Base-by-base conservation (phyloP, 768 basidiomycete genomes). In the Tylopilus sp. region DNA sequence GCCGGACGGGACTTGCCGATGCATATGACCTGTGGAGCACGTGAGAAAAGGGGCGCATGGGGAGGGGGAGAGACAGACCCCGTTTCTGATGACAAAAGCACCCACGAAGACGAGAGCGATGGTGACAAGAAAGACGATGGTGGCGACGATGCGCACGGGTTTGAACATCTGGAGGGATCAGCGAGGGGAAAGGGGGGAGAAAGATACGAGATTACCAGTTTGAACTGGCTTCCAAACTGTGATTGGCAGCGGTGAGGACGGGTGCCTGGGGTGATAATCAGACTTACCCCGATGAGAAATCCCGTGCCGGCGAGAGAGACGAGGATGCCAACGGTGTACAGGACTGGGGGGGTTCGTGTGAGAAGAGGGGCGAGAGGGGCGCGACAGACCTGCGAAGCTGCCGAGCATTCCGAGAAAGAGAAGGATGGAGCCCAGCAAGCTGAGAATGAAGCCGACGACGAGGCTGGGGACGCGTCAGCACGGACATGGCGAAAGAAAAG, bases 81-180 rank as follows among this genome's bases (percentile, higher is more conserved):
- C 85, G 63, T 76, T 91, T 28, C 61, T 17, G 19, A 93, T 66
- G 17, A 87, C 89, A 68, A 95, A 95, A 1, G 93, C 94, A 24
- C 82, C 85, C 25, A 97, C 79, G 53, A 96, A 92, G 46, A 93
- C 85, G 56, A 96, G 80, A 10, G 70, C 87, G 56, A 97, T 90
- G 16, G 87, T 84, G 1, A 71, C 87, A 13, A 98, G 67, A 67
- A 96, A 83, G 31, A 94, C 65, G 53, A 93, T 68, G 2, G 91
- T 84, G 3, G 94, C 93, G 19, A 90, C 72, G 7, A 96, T 71
- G 47, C 94, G 91, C 21, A 96, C 82, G 45, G 92, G 89, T 71
- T 94, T 94, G 80, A 96, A 96, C 93, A 95, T 95, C 92, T 93
- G 60, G 7, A 8, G 3, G 56, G 52, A n/a, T n/a, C n/a, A 24